Evolutionary conservation across 139 green algal genomes (phyloP), one percentile per base, ranked within the genome.

Genomic region (Chlorella vulgaris): DNA sequence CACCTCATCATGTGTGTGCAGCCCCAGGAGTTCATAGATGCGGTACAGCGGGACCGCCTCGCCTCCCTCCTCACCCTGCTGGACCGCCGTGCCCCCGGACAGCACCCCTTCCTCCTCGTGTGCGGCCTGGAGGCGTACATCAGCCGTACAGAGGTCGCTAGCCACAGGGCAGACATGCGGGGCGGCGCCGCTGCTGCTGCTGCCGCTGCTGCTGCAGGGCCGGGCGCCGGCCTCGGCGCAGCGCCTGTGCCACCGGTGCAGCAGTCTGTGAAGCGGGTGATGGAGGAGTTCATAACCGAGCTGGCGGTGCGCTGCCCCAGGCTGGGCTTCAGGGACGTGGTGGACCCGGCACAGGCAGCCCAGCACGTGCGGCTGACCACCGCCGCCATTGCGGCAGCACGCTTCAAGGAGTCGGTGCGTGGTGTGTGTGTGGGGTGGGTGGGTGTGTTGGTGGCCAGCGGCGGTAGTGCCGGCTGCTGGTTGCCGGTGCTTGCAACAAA

Each of bases 21-120:
- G 68, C 69, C 76, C 58, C 65, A 87, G 66, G 83, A 87, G 39
- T 78, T 87, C 26, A 50, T 87, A n/a, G 77, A 65, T 5, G 69
- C 31, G 15, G 78, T 87, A 13, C n/a, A 29, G 62, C 51, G 51
- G 4, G 80, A 85, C 47, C 35, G 61, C 26, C 66, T 85, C 61
- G 63, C 51, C 40, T 53, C 28, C 22, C 66, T 85, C 3, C 40
- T 85, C 4, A 2, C 43, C 35, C 35, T 42, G 35, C 38, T 85
- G 70, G 73, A 85, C 69, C 36, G 43, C 26, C 62, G 74, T 0
- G 78, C 65, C 26, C 31, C 69, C 4, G 83, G 77, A n/a, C 58
- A 75, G 33, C 42, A 26, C 22, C 35, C 58, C 3, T 29, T 77
- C 35, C 38, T 87, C n/a, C 28, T 84, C 18, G 69, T 87, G 19